Percentiles rank a stretch among this genome's conserved stretches.
Conservation (phyloP, 148 eudicot species). For the Nepenthes gracilis region DNA sequence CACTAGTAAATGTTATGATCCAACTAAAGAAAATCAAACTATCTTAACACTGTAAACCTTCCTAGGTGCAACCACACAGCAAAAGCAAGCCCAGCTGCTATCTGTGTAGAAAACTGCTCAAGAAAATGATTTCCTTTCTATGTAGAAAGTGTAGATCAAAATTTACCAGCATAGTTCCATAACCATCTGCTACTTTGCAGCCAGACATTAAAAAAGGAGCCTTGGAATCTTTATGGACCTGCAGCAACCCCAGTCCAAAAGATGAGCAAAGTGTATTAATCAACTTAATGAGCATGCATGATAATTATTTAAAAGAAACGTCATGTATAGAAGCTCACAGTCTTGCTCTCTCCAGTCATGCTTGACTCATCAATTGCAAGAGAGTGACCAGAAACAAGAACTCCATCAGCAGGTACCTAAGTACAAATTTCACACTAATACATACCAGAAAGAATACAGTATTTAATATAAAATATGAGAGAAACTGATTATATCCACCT, state of each 20-base stretch:
- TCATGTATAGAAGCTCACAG: slow-evolving; percentile 27
- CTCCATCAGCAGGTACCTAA: slow-evolving; percentile 57
- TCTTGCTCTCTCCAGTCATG: slow-evolving; percentile 47
- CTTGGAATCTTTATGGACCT: slow-evolving; percentile 65
- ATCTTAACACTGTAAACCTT: too few relatives aligned
- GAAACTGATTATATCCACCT: slow-evolving; percentile 6
- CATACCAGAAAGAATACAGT: background rate
- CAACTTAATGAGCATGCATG: background rate
- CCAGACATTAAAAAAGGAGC: slow-evolving; percentile 93
- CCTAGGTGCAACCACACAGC: too few relatives aligned
- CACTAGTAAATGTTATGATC: too few relatives aligned
- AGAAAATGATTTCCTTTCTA: background rate
- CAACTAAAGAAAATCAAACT: too few relatives aligned
- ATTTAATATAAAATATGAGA: background rate
- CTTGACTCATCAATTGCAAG: slow-evolving; percentile 35
- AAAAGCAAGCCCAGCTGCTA: too few relatives aligned
- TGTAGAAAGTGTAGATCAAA: background rate
- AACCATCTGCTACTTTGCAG: slow-evolving; percentile 94
- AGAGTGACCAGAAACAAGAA: slow-evolving; percentile 23
- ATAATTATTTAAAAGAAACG: background rate
- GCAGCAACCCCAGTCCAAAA: slow-evolving; percentile 7
- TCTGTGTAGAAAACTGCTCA: background rate
- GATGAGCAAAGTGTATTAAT: background rate
- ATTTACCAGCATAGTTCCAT: slow-evolving; percentile 87
- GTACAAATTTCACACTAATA: background rate